A percentile compares a stretch with the other conserved stretches of the same genome.
Evolutionary conservation across 352 stramenopile genomes (phyloP).

Genomic region (Saprolegnia parasitica): DNA sequence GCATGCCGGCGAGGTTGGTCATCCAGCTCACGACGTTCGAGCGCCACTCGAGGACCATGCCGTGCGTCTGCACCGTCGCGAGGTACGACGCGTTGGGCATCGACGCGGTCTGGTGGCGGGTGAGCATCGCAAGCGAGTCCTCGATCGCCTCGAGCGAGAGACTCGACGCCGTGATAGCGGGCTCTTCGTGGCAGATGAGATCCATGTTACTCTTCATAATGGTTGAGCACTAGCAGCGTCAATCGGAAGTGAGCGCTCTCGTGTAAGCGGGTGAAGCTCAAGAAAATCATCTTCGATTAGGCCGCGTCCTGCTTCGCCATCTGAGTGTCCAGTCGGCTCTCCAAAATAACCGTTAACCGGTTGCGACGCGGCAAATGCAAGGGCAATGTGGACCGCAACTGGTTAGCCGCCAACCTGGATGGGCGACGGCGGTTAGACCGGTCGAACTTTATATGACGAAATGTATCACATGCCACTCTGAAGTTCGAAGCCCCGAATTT

Average conservation of each 20-base stretch:
- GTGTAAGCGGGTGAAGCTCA: not conserved
- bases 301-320: slow-evolving; percentile 7
- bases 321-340: slow-evolving; percentile 5
- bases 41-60: slow-evolving; percentile 23
- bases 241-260: not conserved
- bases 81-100: slow-evolving; percentile 2
- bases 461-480: too few species aligned
- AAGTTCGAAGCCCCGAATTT: too few species aligned
- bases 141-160: not conserved
- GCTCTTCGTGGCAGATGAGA: slow-evolving; percentile 24
- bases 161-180: not conserved
- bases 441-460: too few species aligned
- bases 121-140: slow-evolving; percentile 12
- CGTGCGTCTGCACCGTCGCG: not conserved
- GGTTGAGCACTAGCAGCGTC: not conserved
- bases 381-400: too few species aligned
- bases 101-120: not conserved
- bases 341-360: slow-evolving; percentile 13
- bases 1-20: not conserved
- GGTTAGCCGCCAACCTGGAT: too few species aligned
- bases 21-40: slow-evolving; percentile 22
- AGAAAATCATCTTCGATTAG: slow-evolving; percentile 4
- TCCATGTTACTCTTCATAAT: slow-evolving; percentile 9
- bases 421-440: too few species aligned
- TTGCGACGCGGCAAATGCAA: not conserved